These are phyloP conservation scores for Periconia digitata DNA, from an alignment of 2,329 filamentous ascomycete species.

Conservation along the genomic window DNA sequence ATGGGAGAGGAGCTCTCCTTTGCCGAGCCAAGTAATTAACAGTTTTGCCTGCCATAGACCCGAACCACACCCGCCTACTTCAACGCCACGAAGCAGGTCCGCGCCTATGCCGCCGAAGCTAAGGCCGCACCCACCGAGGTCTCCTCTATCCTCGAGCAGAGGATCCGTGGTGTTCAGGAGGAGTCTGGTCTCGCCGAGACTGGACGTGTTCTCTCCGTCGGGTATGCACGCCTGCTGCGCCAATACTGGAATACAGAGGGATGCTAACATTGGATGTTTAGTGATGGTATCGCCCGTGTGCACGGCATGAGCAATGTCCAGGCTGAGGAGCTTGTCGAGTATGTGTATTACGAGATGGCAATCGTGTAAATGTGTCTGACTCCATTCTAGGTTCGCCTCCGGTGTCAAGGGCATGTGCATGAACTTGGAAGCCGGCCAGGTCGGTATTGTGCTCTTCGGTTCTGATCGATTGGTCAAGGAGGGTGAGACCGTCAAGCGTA, in stretches of 20 bases:
- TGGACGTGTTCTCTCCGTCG: conserved; percentile 96
- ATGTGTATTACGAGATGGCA: conserved; percentile 53
- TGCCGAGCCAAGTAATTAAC: conserved; percentile 48
- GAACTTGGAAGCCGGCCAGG: conserved; percentile 99
- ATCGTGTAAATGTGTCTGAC: no score
- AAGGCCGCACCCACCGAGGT: conserved; percentile 98
- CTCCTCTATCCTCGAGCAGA: conserved; percentile 98
- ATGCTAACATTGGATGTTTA: conserved; percentile 50
- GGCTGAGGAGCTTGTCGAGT: conserved; percentile 99
- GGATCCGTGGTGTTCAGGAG: conserved; percentile 97
- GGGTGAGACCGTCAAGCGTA: conserved; percentile 99
- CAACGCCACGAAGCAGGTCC: conserved; percentile 72
- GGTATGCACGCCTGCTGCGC: conserved; percentile 67
- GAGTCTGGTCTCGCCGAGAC: conserved; percentile 97
- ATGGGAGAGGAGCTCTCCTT: conserved; percentile 37
- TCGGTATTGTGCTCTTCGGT: conserved; percentile 99
- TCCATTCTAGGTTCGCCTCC: conserved; percentile 79
- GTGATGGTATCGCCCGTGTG: conserved; percentile 99
- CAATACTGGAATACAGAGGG: conserved; percentile 27
- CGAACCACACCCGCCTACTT: conserved; percentile 81
- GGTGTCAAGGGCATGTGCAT: conserved; percentile 99
- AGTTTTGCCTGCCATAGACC: conserved; percentile 63
- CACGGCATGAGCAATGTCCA: conserved; percentile 99
- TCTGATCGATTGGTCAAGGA: conserved; percentile 99
- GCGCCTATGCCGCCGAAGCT: conserved; percentile 87